These are phyloP conservation scores for Persicaria tinctoria DNA, from an alignment of 148 eudicot species.

Conservation along the genomic window DNA sequence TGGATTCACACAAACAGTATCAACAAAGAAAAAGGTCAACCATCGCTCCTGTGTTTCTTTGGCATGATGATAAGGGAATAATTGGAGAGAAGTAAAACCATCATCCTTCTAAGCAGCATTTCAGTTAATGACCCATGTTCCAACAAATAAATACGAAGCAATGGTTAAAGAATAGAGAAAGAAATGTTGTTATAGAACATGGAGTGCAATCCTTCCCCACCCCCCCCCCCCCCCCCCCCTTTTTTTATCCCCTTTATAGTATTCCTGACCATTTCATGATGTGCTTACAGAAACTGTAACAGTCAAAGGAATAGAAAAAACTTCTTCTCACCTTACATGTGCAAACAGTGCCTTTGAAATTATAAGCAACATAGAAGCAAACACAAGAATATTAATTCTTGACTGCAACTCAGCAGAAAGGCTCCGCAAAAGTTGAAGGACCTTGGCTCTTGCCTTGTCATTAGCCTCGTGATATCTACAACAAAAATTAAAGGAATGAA, in stretches of 20 bases:
- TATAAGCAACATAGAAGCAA: slow-evolving; percentile 86
- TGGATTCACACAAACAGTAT: neutral
- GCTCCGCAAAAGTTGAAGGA: slow-evolving; percentile 68
- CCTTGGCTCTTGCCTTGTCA: slow-evolving; percentile 64
- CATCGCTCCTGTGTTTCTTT: neutral
- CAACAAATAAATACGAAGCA: neutral
- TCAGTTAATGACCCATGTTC: neutral
- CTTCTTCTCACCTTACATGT: slow-evolving; percentile 72
- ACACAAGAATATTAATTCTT: slow-evolving; percentile 74
- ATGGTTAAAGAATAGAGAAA: neutral
- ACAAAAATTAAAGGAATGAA: neutral
- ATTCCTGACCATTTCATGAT: neutral
- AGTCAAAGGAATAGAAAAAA: neutral
- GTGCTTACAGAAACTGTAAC: neutral
- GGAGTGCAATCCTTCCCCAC: neutral
- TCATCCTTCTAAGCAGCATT: neutral
- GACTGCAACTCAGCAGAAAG: slow-evolving; percentile 73
- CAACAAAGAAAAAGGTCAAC: neutral
- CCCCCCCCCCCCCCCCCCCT: too few relatives aligned
- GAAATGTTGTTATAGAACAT: neutral
- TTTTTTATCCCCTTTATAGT: neutral
- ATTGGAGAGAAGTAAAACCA: neutral
- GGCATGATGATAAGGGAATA: neutral
- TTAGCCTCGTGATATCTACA: slow-evolving; percentile 83
- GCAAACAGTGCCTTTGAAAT: slow-evolving; percentile 91